A percentile compares a stretch with the other conserved stretches of the same genome.
These are phyloP conservation scores for button mushroom (Agaricus bisporus) DNA, from an alignment of 768 basidiomycete species.

Conservation along the genomic window DNA sequence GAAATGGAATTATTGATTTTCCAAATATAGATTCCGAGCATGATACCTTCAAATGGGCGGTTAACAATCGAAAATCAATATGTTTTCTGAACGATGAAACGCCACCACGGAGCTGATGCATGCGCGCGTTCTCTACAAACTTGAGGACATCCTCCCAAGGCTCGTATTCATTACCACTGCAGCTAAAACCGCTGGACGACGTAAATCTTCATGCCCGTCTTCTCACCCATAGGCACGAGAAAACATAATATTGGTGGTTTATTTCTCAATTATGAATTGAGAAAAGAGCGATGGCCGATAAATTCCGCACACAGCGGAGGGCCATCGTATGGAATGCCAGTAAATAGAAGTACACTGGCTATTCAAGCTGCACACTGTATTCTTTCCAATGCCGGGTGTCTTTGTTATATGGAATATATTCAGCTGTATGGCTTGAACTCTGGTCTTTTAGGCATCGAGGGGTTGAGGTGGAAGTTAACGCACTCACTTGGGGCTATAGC, in stretches of 20 bases:
- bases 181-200: background rate
- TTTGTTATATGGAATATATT: background rate
- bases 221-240: background rate
- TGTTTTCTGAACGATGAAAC: too few relatives aligned
- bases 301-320: background rate
- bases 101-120: too few relatives aligned
- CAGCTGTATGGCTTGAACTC: too few relatives aligned
- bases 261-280: background rate
- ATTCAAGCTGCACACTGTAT: background rate
- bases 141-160: background rate
- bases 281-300: background rate
- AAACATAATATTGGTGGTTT: background rate
- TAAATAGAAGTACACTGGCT: background rate
- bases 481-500: too few relatives aligned
- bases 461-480: too few relatives aligned
- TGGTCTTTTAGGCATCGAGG: too few relatives aligned
- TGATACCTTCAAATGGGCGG: too few relatives aligned
- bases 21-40: background rate
- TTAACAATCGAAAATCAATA: too few relatives aligned
- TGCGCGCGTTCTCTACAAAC: too few relatives aligned
- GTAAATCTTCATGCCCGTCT: background rate
- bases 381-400: background rate
- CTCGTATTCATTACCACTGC: background rate
- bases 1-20: too few relatives aligned
- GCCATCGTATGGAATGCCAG: background rate